Conservation (phyloP, 2,329 filamentous ascomycete species). For the Diaporthe destruens region DNA sequence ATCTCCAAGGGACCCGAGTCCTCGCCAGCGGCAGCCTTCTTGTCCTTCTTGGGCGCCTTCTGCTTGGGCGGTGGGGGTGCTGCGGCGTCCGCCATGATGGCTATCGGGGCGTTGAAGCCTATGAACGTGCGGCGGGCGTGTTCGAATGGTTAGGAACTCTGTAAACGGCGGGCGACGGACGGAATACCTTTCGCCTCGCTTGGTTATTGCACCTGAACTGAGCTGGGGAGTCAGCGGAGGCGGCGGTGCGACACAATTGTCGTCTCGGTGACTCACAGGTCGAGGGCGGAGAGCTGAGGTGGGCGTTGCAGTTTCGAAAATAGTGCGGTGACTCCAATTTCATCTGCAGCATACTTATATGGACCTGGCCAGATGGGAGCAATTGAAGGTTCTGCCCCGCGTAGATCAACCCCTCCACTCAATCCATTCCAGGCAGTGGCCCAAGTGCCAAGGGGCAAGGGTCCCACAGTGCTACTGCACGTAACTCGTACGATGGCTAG, state of each 20-base stretch:
- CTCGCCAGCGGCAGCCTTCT: slow-evolving; percentile 58
- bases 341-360: slow-evolving; percentile 11
- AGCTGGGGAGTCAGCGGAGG: neutral
- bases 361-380: slow-evolving; percentile 24
- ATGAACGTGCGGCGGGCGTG: neutral
- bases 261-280: slow-evolving; percentile 35
- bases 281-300: neutral
- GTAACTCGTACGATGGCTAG: neutral
- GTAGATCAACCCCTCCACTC: slow-evolving; percentile 36
- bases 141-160: neutral
- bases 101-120: neutral
- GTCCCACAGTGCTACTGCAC: neutral
- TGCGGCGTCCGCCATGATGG: slow-evolving; percentile 39
- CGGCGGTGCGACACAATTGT: neutral
- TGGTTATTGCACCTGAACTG: slow-evolving; percentile 4
- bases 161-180: neutral
- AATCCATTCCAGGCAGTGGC: neutral
- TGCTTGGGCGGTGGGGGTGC: slow-evolving; percentile 39
- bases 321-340: slow-evolving; percentile 39
- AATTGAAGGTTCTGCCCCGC: slow-evolving; percentile 38
- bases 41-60: slow-evolving; percentile 61
- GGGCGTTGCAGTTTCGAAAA: slow-evolving; percentile 35
- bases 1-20: slow-evolving; percentile 60
- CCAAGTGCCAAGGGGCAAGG: slow-evolving; percentile 24
- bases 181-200: slow-evolving; percentile 6